Evolutionary conservation across 2,329 filamentous ascomycete genomes (phyloP).

Genomic region (Exserohilum rostratum): DNA sequence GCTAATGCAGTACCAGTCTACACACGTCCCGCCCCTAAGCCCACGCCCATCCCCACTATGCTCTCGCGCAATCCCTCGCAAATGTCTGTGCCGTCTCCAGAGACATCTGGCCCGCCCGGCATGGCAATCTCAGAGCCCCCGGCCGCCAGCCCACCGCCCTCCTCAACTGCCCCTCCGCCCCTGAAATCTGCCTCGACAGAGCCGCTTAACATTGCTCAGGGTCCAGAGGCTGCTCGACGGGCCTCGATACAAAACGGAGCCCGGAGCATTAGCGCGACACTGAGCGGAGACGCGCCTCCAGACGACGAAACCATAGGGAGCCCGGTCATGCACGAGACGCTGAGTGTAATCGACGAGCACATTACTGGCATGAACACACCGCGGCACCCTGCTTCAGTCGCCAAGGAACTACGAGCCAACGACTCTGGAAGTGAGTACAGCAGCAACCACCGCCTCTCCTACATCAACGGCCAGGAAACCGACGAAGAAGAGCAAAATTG

Average conservation of each 20-base stretch:
- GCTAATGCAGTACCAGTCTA: conserved; percentile 59
- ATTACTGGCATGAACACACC: conserved; percentile 82
- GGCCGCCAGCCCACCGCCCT: conserved; percentile 21
- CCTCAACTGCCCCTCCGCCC: conserved; percentile 22
- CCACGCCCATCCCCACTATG: conserved; percentile 35
- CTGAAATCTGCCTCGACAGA: conserved; percentile 31
- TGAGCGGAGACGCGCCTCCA: conserved; percentile 45
- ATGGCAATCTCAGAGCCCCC: conserved; percentile 27
- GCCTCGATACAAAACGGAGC: conserved; percentile 27
- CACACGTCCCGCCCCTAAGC: conserved; percentile 63
- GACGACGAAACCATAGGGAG: conserved; percentile 60
- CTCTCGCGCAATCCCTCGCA: conserved; percentile 41
- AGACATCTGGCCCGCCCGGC: conserved; percentile 18
- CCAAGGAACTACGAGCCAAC: conserved; percentile 62
- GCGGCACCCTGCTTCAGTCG: conserved; percentile 56
- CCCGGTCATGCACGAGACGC: conserved; percentile 88
- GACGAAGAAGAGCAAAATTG: conserved; percentile 83
- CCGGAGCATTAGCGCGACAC: conserved; percentile 45
- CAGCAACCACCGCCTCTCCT: conserved; percentile 80
- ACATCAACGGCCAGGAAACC: conserved; percentile 92
- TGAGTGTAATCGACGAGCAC: conserved; percentile 96
- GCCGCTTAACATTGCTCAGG: conserved; percentile 37
- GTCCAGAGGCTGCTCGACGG: conserved; percentile 21
- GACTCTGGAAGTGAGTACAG: conserved; percentile 93
- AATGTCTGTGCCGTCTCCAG: conserved; percentile 20